Evolutionary conservation across 345 rosid species (phyloP), one percentile per base, ranked within the genome.

Genomic region (Balakata baccata): DNA sequence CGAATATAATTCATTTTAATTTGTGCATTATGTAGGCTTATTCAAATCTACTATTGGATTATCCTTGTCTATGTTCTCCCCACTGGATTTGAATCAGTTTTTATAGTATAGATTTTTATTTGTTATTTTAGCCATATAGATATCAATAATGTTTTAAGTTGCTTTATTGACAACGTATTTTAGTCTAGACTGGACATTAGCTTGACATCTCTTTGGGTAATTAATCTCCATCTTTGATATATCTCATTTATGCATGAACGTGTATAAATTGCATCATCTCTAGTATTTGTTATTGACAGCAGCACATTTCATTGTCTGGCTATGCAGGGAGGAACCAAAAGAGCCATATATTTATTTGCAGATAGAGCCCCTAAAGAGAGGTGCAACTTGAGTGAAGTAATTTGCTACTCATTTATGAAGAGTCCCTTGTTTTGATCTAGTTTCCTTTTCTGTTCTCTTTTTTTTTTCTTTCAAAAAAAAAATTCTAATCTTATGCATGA

Each of bases 271-370:
- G 18, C 23, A 11, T 66, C 64, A 49, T 53, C 64, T 64, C 2
- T 69, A 11, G 29, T 66, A 38, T 39, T 38, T 37, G 43, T 56
- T 65, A 37, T 52, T 58, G 52, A 23, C 10, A 3, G 51, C 7
- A 4, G 25, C 17, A 6, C 17, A 20, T 80, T 65, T 34, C 45
- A 46, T 18, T 77, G 16, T 81, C 23, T 74, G 72, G 52, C 43
- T 79, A 61, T 85, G 79, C 85, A 95, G 97, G 74, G 96, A 95
- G 87, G 98, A 95, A 79, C 97, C 98, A 2, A 90, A 92, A 49
- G 96, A 85, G 74, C 97, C 96, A 5, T 95, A 84, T 84, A 82
- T 83, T 57, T 89, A 92, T 75, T 83, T 95, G 85, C 86, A 92
- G 82, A 70, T 91, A 63, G 97, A 95, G 73, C 90, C 97, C 46